Evolutionary conservation across 169 alveolate species (phyloP), one percentile per base, ranked within the genome.

Genomic region (Plasmodium yoelii): DNA sequence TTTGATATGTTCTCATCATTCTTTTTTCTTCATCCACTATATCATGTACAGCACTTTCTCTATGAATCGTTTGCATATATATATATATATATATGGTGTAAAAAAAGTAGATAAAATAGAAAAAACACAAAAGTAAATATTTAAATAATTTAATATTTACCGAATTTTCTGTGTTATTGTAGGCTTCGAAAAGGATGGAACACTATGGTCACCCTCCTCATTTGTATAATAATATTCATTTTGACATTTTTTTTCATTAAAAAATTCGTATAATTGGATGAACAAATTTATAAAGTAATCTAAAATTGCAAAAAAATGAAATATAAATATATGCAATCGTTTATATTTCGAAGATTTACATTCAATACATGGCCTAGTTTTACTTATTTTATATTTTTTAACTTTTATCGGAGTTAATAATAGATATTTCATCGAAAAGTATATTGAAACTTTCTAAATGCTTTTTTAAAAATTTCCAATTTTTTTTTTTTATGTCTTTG

Each of bases 91-190:
- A 24, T 44, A 4, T 5, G 59, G 19, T 13, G 8, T 51, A 13
- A 51, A 51, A 13, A 12, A 12, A 51, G 59, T 12, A 51, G 19
- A 51, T 15, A 51, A 10, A 51, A 15, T 12, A 51, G 7, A 51
- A 51, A 12, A 51, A 51, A 3, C 7, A 3, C 24, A 51, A 51
- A 51, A 51, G 5, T 0, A 51, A 13, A 56, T 44, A 42, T 5
- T 5, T 57, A 34, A 46, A 2, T 12, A 13, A 15, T 6, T 15
- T 42, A 18, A 19, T 19, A 24, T 67, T 70, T 34, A 86, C 91
- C 91, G 86, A 49, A 86, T 60, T 70, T 86, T 86, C 87, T 86
- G 91, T 1, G 91, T 59, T 69, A 86, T 86, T 15, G 91, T 86
- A 70, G 91, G 47, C 49, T 87, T 86, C 18, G 91, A 86, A 57